Evolutionary conservation across 129 eudicot species (phyloP).

Genomic region (Chrysanthemum lavandulifolium): DNA sequence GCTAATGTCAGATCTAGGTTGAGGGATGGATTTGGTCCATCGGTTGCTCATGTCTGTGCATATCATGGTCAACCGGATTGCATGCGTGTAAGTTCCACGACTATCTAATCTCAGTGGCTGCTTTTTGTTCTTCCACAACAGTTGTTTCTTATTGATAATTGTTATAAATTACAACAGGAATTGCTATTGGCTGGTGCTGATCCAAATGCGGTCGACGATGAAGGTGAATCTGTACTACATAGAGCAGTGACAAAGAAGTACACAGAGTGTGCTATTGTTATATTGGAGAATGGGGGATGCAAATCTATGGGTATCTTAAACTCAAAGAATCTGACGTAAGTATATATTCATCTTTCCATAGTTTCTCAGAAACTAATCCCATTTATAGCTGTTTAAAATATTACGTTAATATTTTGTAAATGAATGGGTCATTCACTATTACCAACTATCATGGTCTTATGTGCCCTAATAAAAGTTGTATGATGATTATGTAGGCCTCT

Average conservation of each 20-base stretch:
- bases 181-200: conserved; percentile 94
- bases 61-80: conserved; percentile 99
- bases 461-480: conserved; percentile 1
- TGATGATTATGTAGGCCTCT: conserved; percentile 61
- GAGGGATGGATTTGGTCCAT: conserved; percentile 96
- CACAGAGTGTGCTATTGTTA: conserved; percentile 90
- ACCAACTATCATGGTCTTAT: not conserved
- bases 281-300: conserved; percentile 92
- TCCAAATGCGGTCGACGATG: conserved; percentile 99
- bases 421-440: not conserved
- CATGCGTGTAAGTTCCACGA: conserved; percentile 76
- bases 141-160: not conserved
- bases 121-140: not conserved
- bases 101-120: not conserved
- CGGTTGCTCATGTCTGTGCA: conserved; percentile 98
- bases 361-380: conserved; percentile 9
- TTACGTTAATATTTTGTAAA: too few species aligned
- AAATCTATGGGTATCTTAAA: conserved; percentile 84
- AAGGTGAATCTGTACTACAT: conserved; percentile 97
- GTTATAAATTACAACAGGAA: conserved; percentile 55
- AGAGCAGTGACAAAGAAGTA: conserved; percentile 95
- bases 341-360: conserved; percentile 12
- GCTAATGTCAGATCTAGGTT: conserved; percentile 89
- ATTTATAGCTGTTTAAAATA: conserved; percentile 5
- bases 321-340: conserved; percentile 86